phyloP scores from a whole-genome alignment of 140 eudicot species.

The Senecio squalidus region DNA sequence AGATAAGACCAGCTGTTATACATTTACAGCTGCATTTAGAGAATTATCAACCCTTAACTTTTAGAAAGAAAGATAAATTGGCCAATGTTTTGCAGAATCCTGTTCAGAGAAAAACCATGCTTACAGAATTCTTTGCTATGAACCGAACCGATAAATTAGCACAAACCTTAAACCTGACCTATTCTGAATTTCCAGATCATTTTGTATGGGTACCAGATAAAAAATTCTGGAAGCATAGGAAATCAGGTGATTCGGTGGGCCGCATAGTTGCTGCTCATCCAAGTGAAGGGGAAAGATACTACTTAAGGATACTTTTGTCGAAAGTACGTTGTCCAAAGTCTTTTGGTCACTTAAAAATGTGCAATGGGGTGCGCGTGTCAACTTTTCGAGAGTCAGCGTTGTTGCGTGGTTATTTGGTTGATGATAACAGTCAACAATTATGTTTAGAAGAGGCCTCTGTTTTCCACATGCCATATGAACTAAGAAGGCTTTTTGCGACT shows the following conservation, averaged over 20 bases:
- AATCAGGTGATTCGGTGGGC: neutral
- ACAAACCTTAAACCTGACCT: too few species aligned
- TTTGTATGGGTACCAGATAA: constrained; percentile 1
- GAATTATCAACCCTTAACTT: too few species aligned
- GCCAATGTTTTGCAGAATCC: too few species aligned
- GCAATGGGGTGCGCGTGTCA: neutral
- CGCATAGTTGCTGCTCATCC: constrained; percentile 1
- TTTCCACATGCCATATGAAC: too few species aligned
- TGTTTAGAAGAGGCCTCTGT: too few species aligned
- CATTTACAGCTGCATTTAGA: too few species aligned
- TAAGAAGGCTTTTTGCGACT: too few species aligned
- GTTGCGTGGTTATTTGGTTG: constrained; percentile 6
- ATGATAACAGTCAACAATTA: neutral
- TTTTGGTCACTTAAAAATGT: neutral
- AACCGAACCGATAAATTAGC: neutral
- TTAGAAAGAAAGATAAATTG: too few species aligned
- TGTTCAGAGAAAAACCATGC: neutral
- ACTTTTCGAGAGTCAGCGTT: constrained; percentile 10
- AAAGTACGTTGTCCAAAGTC: constrained; percentile 3
- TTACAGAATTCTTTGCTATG: constrained; percentile 2
- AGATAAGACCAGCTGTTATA: constrained; percentile 8
- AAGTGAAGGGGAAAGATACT: constrained; percentile 21
- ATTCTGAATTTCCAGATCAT: too few species aligned
- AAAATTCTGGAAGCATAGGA: neutral
- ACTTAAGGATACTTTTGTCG: constrained; percentile 9